phyloP scores from a whole-genome alignment of 495 filamentous ascomycete genomes.

The Friedmanniomyces simplex region DNA sequence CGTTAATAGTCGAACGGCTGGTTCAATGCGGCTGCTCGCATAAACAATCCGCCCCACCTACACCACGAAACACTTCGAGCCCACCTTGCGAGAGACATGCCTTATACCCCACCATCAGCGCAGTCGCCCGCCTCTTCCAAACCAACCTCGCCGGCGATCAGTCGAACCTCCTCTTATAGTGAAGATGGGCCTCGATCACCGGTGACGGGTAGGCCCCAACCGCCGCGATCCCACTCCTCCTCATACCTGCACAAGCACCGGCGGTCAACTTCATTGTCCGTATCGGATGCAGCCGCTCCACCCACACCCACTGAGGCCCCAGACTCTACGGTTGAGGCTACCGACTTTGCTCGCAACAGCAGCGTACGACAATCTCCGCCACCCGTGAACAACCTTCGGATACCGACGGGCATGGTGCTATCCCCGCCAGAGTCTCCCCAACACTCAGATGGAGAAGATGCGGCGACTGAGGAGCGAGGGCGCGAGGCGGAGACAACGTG shows the following conservation, averaged over 20 bases:
- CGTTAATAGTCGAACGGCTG: slow-evolving; percentile 3
- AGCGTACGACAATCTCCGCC: slow-evolving; percentile 68
- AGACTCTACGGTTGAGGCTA: slow-evolving; percentile 21
- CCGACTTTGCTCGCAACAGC: slow-evolving; percentile 25
- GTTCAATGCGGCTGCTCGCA: slow-evolving; percentile 9
- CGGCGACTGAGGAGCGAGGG: slow-evolving; percentile 31
- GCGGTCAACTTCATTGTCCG: slow-evolving; percentile 48
- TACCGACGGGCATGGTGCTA: slow-evolving; percentile 70
- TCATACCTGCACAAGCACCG: slow-evolving; percentile 61
- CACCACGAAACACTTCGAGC: slow-evolving; percentile 1
- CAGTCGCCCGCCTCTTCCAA: slow-evolving; percentile 65
- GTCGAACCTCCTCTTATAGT: slow-evolving; percentile 43
- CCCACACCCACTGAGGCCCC: slow-evolving; percentile 31
- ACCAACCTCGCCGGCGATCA: slow-evolving; percentile 50
- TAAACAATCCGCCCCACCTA: background rate
- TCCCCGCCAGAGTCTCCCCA: slow-evolving; percentile 77
- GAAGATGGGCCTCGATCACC: slow-evolving; percentile 21
- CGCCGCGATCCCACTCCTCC: slow-evolving; percentile 72
- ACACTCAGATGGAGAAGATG: slow-evolving; percentile 73
- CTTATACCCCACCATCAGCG: slow-evolving; percentile 84
- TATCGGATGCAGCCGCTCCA: slow-evolving; percentile 18
- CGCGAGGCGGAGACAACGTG: slow-evolving; percentile 49
- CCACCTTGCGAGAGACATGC: slow-evolving; percentile 47
- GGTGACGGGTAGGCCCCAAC: slow-evolving; percentile 36
- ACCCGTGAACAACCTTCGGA: slow-evolving; percentile 56